These are phyloP conservation scores for Isabelozyma pseudorhagii DNA, from an alignment of 805 yeast species.

Conservation along the genomic window DNA sequence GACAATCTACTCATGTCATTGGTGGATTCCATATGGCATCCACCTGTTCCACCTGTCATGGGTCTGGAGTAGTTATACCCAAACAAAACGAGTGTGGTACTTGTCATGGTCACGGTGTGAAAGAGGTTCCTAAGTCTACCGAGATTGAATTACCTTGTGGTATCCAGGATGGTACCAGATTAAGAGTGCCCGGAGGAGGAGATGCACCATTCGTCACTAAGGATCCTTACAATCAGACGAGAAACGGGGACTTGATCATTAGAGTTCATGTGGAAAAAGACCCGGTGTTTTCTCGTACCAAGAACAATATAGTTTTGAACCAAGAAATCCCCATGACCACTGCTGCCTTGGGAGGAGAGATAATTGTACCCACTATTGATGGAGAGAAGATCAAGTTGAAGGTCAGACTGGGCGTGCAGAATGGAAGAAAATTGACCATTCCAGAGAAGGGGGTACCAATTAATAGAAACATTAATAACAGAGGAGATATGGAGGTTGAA, in stretches of 20 bases:
- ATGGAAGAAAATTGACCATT: slow-evolving; percentile 68
- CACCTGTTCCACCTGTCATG: slow-evolving; percentile 84
- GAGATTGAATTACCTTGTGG: slow-evolving; percentile 88
- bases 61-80: slow-evolving; percentile 78
- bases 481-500: slow-evolving; percentile 80
- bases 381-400: slow-evolving; percentile 74
- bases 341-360: slow-evolving; percentile 91
- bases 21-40: slow-evolving; percentile 98
- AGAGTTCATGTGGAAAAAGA: slow-evolving; percentile 78
- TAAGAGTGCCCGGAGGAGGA: slow-evolving; percentile 85
- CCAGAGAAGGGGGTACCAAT: slow-evolving; percentile 88
- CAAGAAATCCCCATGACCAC: slow-evolving; percentile 87
- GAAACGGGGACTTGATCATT: slow-evolving; percentile 85
- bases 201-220: slow-evolving; percentile 78
- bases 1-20: slow-evolving; percentile 78
- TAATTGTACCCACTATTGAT: slow-evolving; percentile 86
- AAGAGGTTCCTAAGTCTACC: slow-evolving; percentile 62
- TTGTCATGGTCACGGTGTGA: slow-evolving; percentile 91
- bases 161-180: slow-evolving; percentile 77
- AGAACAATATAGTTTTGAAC: slow-evolving; percentile 61
- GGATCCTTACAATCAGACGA: slow-evolving; percentile 63
- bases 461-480: slow-evolving; percentile 44
- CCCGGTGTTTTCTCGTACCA: slow-evolving; percentile 61
- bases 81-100: slow-evolving; percentile 65
- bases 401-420: slow-evolving; percentile 81